These are phyloP conservation scores for Aphanomyces stellatus DNA, from an alignment of 352 stramenopile species.

Conservation along the genomic window DNA sequence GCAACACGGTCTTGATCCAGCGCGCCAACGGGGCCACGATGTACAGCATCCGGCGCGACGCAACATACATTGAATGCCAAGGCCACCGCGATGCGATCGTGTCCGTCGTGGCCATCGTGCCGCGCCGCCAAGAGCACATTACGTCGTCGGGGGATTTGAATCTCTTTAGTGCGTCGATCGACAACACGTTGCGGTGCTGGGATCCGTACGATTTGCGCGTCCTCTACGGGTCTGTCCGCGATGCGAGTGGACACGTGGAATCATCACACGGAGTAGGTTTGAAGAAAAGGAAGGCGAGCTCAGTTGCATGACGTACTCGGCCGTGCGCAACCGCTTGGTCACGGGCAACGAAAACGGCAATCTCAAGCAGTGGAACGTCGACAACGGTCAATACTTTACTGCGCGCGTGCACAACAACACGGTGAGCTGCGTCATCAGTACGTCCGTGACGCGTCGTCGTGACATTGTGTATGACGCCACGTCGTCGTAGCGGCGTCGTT, in stretches of 20 bases:
- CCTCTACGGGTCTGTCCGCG: slow-evolving; percentile 28
- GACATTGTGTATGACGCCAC: background rate
- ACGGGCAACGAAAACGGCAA: slow-evolving; percentile 47
- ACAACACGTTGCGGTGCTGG: slow-evolving; percentile 70
- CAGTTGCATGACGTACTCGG: slow-evolving; percentile 43
- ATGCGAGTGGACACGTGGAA: background rate
- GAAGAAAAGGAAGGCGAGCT: slow-evolving; percentile 58
- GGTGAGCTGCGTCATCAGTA: slow-evolving; percentile 45
- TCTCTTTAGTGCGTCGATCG: slow-evolving; percentile 62
- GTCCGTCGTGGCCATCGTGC: slow-evolving; percentile 31
- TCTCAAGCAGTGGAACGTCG: slow-evolving; percentile 55
- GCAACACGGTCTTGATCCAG: slow-evolving; percentile 38
- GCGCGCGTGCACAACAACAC: slow-evolving; percentile 26
- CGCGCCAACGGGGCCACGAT: slow-evolving; percentile 43
- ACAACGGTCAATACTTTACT: slow-evolving; percentile 41
- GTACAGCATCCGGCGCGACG: slow-evolving; percentile 50
- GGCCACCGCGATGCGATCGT: slow-evolving; percentile 47
- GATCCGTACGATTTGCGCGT: slow-evolving; percentile 57
- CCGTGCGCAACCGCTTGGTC: slow-evolving; percentile 42
- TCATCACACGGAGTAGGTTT: slow-evolving; percentile 24
- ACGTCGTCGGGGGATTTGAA: slow-evolving; percentile 7
- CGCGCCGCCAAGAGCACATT: slow-evolving; percentile 24
- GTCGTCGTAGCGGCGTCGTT: slow-evolving; percentile 31
- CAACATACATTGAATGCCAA: slow-evolving; percentile 44
- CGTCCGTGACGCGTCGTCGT: slow-evolving; percentile 5